Evolutionary conservation across 164 flowering plant species (phyloP).

Genomic region (Tinospora cordifolia): DNA sequence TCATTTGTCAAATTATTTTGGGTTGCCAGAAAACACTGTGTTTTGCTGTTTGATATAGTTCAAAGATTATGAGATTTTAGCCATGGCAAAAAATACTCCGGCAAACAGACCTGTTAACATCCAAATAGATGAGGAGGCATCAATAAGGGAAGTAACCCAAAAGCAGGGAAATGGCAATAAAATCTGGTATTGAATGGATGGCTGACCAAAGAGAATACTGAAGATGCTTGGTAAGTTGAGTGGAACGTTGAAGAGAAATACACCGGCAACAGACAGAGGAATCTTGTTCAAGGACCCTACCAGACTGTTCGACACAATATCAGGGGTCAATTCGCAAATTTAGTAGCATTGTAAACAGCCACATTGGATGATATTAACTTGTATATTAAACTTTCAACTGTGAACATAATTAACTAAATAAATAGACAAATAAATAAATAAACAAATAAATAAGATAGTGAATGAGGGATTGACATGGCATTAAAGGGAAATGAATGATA

Average conservation of each 20-base stretch:
- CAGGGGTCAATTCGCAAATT: background rate
- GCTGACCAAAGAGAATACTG: constrained; percentile 75
- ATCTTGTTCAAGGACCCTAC: constrained; percentile 88
- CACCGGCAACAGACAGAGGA: constrained; percentile 63
- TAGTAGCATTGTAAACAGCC: no score
- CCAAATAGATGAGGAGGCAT: background rate
- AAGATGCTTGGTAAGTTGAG: constrained; percentile 45
- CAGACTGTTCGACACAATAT: constrained; percentile 31
- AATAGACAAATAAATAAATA: no score
- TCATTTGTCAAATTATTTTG: no score
- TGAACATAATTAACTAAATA: no score
- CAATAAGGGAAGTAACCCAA: background rate
- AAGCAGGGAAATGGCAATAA: background rate
- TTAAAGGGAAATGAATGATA: background rate
- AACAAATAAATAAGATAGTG: no score
- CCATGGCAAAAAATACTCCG: constrained; percentile 66
- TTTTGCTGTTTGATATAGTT: background rate
- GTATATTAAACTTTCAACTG: no score
- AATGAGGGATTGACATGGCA: background rate
- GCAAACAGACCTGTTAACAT: constrained; percentile 61
- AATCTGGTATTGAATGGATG: background rate
- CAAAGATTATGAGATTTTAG: constrained; percentile 43
- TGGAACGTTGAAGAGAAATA: constrained; percentile 63
- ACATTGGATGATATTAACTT: no score
- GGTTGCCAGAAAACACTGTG: no score